Base-by-base conservation (phyloP, 768 basidiomycete species). In the Epithele typhae region DNA sequence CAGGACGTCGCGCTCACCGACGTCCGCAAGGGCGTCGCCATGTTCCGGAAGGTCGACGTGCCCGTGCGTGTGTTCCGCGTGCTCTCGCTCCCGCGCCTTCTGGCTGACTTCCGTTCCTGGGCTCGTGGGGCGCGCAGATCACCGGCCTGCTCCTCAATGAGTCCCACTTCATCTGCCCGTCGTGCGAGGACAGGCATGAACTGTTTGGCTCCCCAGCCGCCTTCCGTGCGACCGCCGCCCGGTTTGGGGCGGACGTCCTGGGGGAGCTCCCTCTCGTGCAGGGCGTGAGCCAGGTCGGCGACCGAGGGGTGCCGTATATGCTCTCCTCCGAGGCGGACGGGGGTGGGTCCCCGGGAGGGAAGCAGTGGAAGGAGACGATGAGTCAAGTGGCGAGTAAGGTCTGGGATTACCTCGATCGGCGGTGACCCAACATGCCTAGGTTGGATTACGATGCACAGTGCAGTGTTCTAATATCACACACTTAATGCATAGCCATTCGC, bases 1-100 rank as follows among this genome's bases (percentile, higher is more conserved):
- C 95, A 99, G 64, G 88, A 95, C 56, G 87, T 98, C 25, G 88
- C 94, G 3, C 74, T 97, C 4, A 75, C 88, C 4, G 95, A 98
- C 61, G 92, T 92, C 1, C 77, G 89, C 49, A 94, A 94, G 55
- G 94, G 95, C 0, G 87, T 97, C 19, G 76, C 84, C 7, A 95
- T 95, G 91, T 84, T 97, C 61, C 79, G 79, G 43, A 96, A 94
- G 65, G 76, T 97, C 8, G 73, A 77, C 15, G 82, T 97, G 1
- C 94, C 95, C 0, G 92, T 95, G 58, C 43, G 84, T 67, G 7
- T 34, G 7, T 7, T 30, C 27, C 27, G 7, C 27, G 9, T 36
- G 17, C 35, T 36, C 7, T 36, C 17, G 14, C 27, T 30, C 14
- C 27, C 7, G 27, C 14, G 14, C 10, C 41, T 17, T 39, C 14